Percentiles rank a stretch among this genome's conserved stretches.
Evolutionary conservation across 2,329 filamentous ascomycete species (phyloP).

Genomic region (Biscogniauxia sp.): DNA sequence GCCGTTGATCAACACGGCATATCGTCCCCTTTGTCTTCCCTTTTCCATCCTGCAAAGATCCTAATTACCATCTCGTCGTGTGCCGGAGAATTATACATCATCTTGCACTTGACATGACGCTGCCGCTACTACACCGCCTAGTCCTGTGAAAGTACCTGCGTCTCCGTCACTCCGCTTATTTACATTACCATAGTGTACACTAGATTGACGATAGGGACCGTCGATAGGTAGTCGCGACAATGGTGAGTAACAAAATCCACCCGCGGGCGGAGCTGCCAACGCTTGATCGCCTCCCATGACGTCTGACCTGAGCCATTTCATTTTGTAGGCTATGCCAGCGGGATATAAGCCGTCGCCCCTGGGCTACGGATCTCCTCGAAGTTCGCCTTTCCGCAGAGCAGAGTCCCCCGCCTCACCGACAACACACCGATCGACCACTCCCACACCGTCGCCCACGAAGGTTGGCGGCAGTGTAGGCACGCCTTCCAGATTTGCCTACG

Average conservation of each 20-base stretch:
- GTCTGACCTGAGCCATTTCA: conserved; percentile 8
- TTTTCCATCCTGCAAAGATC: background rate
- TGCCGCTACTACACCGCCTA: background rate
- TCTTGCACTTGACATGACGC: background rate
- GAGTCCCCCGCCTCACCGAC: conserved; percentile 66
- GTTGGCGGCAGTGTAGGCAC: conserved; percentile 40
- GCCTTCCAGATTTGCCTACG: conserved; percentile 42
- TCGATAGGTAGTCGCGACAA: conserved; percentile 17
- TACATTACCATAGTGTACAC: conserved; percentile 7
- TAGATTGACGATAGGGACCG: conserved; percentile 5
- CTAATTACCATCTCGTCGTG: background rate
- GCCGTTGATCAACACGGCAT: background rate
- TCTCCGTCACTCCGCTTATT: conserved; percentile 6
- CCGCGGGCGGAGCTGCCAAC: conserved; percentile 16
- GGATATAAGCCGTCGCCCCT: conserved; percentile 70
- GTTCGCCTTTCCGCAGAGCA: conserved; percentile 61
- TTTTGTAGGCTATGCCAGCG: conserved; percentile 49
- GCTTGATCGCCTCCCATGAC: conserved; percentile 14
- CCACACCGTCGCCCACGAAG: conserved; percentile 60
- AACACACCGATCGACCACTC: conserved; percentile 61
- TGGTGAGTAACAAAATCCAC: conserved; percentile 27
- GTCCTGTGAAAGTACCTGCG: background rate
- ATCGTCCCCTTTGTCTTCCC: background rate
- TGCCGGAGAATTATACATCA: background rate
- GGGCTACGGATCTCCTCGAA: conserved; percentile 68